These are phyloP conservation scores for Claviceps monticola DNA, from an alignment of 2,329 filamentous ascomycete species.

Conservation along the genomic window DNA sequence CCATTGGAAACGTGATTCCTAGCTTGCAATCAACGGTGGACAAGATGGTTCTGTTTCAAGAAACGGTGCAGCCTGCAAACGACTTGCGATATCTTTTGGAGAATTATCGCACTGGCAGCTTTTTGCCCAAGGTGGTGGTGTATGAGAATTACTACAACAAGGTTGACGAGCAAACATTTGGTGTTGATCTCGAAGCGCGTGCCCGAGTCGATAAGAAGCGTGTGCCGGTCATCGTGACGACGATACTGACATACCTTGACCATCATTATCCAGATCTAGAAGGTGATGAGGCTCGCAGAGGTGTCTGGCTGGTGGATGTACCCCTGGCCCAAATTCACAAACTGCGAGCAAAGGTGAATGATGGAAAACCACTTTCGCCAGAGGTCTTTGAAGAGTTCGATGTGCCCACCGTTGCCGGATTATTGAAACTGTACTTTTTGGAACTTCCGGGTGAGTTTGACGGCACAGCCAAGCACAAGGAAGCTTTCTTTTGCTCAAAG, in stretches of 20 bases:
- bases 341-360: conserved; percentile 70
- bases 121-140: conserved; percentile 75
- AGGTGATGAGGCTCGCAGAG: conserved; percentile 82
- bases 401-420: conserved; percentile 82
- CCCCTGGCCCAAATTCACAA: conserved; percentile 74
- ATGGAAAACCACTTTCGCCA: conserved; percentile 63
- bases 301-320: conserved; percentile 90
- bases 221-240: conserved; percentile 83
- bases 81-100: conserved; percentile 90
- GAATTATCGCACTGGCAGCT: conserved; percentile 91
- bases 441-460: conserved; percentile 69
- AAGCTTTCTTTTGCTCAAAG: no score
- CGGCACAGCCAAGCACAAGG: neutral
- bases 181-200: conserved; percentile 91
- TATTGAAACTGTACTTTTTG: conserved; percentile 85
- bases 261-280: conserved; percentile 96
- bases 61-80: conserved; percentile 86
- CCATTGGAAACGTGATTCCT: conserved; percentile 94
- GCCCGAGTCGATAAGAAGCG: conserved; percentile 90
- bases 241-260: conserved; percentile 86
- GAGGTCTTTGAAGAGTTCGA: conserved; percentile 80
- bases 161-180: conserved; percentile 94
- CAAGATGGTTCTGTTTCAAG: conserved; percentile 98
- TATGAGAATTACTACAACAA: conserved; percentile 99
- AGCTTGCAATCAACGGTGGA: conserved; percentile 91